These are phyloP conservation scores for Vitis riparia DNA, from an alignment of 164 flowering plant genomes.

Conservation along the genomic window DNA sequence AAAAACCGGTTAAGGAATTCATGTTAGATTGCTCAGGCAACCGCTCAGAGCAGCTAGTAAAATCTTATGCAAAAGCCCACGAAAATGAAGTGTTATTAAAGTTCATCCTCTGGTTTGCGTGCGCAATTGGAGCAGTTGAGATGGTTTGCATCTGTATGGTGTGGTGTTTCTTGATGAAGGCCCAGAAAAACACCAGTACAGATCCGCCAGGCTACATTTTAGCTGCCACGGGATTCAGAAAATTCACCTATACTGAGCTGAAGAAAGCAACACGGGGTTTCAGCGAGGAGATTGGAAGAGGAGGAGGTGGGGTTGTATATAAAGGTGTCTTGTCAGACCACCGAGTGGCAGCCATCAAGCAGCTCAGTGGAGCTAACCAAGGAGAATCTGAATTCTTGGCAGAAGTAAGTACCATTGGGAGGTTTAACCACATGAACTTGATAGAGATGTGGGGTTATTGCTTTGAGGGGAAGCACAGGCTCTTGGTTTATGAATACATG, in stretches of 20 bases:
- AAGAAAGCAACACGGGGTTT: slow-evolving; percentile 6
- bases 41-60: neutral
- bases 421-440: slow-evolving; percentile 14
- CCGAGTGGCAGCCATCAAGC: slow-evolving; percentile 2
- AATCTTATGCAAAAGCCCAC: neutral
- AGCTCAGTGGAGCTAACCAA: neutral
- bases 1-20: neutral
- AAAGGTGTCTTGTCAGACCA: too few species aligned
- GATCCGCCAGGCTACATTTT: neutral
- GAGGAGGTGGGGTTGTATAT: slow-evolving; percentile 8
- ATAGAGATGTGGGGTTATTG: too few species aligned
- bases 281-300: slow-evolving; percentile 12
- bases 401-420: too few species aligned
- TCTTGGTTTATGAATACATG: slow-evolving; percentile 22
- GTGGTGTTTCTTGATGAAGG: neutral
- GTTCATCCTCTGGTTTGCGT: neutral
- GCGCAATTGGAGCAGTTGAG: neutral
- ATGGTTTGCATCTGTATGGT: neutral
- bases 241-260: slow-evolving; percentile 7
- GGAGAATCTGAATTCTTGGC: too few species aligned
- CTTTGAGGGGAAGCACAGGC: too few species aligned
- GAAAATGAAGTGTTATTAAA: neutral
- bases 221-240: slow-evolving; percentile 8
- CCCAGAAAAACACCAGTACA: neutral
- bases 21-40: neutral